Base-by-base conservation (phyloP, 345 rosid genomes). In the Salix viminalis region DNA sequence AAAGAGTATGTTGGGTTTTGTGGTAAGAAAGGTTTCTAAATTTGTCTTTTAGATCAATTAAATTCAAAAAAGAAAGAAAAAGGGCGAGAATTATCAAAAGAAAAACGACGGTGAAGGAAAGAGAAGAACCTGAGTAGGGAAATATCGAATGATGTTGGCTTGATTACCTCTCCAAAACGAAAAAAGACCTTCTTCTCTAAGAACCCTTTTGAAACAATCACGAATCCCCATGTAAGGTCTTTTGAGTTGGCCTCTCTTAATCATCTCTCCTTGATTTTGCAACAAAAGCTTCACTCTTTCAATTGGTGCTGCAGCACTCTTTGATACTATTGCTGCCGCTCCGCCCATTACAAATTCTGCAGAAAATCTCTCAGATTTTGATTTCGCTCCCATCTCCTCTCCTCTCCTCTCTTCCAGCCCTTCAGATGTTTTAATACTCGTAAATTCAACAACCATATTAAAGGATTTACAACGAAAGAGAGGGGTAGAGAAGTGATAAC, bases 131-230 rank as follows among this genome's bases (percentile, higher is more conserved):
- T 93, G 97, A 60, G 98, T 93, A 23, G 98, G 97, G 86, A 93
- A 88, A 85, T 92, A 96, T 50, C 98, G 85, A 4, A 96, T 92
- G 81, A 92, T 87, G 83, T 85, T 96, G 84, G 93, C 98, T 88
- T 92, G 98, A 80, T 92, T 87, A 34, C 98, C 98, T 83, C 99
- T 93, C 99, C 99, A 96, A 71, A 91, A 91, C 52, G 97, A 93
- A 46, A 81, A 65, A n/a, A 85, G 36, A 32, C 97, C 98, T 85
- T 96, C 99, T 77, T 96, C 96, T 83, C 84, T 87, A 46, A 88
- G 85, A 60, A 93, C 86, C 90, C 94, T 86, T 74, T 39, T 75
- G 75, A 96, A 91, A 86, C 99, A 91, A 84, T 93, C 88, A 48
- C 81, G 75, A 60, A 92, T 58, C 67, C 92, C 95, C 42, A 77